Evolutionary conservation across 1,139 yeast species (phyloP).

Genomic region (Suhomyces yuchorum): DNA sequence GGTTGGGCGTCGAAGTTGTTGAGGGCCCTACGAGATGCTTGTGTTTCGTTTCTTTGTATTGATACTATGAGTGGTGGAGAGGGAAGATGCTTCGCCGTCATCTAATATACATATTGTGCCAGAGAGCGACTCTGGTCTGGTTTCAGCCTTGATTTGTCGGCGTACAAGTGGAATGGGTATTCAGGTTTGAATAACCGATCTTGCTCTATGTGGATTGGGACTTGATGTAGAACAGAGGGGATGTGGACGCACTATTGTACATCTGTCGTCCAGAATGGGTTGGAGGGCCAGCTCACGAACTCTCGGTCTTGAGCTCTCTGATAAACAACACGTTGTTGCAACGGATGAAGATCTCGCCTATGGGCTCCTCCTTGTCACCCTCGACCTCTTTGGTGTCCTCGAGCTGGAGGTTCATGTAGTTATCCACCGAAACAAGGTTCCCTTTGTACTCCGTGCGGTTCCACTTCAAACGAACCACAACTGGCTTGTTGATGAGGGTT

Average conservation of each 20-base stretch:
- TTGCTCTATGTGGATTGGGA: no score
- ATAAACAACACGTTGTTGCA: slow-evolving; percentile 78
- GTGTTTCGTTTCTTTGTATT: neutral
- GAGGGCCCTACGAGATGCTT: neutral
- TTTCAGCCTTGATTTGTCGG: no score
- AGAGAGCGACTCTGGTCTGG: neutral
- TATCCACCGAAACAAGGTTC: slow-evolving; percentile 76
- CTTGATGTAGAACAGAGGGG: no score
- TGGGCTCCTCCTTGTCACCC: slow-evolving; percentile 49
- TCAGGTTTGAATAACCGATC: no score
- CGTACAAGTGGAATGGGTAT: no score
- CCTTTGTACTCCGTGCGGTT: slow-evolving; percentile 91
- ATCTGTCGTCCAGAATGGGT: no score
- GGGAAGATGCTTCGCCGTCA: neutral
- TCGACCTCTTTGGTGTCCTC: slow-evolving; percentile 65
- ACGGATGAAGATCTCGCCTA: slow-evolving; percentile 85
- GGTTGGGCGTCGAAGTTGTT: neutral
- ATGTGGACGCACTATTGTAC: no score
- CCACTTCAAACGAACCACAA: slow-evolving; percentile 90
- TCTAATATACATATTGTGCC: neutral
- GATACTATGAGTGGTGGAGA: neutral
- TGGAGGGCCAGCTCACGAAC: neutral
- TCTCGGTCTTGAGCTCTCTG: slow-evolving; percentile 32
- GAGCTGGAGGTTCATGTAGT: slow-evolving; percentile 88
- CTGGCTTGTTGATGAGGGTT: slow-evolving; percentile 66